These are phyloP conservation scores for Ophiostoma novo-ulmi DNA, from an alignment of 2,329 filamentous ascomycete genomes.

Conservation along the genomic window DNA sequence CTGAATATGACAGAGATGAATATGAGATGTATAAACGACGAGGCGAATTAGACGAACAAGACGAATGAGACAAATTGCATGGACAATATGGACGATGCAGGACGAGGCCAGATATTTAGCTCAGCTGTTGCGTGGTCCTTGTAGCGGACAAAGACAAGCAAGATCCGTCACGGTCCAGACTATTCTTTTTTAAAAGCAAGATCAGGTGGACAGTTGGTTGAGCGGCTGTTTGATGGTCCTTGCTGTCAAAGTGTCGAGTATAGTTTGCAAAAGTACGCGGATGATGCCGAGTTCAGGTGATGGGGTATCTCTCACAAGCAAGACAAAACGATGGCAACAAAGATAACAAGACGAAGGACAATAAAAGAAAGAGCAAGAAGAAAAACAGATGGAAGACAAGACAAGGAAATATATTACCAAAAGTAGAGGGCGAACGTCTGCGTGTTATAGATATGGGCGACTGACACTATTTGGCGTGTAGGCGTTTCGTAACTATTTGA, in stretches of 20 bases:
- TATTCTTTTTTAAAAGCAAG: background rate
- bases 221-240: background rate
- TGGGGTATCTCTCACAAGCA: background rate
- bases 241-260: background rate
- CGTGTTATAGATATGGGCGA: background rate
- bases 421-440: background rate
- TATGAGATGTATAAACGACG: background rate
- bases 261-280: background rate
- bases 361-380: background rate
- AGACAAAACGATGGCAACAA: background rate
- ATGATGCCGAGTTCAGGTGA: background rate
- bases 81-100: background rate
- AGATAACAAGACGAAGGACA: background rate
- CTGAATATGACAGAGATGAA: background rate
- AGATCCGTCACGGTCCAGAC: background rate
- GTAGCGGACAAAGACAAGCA: background rate
- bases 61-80: background rate
- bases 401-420: slow-evolving; percentile 6
- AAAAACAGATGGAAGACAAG: background rate
- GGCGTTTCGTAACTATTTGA: background rate
- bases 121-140: background rate
- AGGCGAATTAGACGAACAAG: background rate
- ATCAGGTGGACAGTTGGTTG: background rate
- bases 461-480: background rate
- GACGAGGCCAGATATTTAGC: background rate